Evolutionary conservation across 73 alveolate species (phyloP).

Genomic region (Paraurostyla sp.): DNA sequence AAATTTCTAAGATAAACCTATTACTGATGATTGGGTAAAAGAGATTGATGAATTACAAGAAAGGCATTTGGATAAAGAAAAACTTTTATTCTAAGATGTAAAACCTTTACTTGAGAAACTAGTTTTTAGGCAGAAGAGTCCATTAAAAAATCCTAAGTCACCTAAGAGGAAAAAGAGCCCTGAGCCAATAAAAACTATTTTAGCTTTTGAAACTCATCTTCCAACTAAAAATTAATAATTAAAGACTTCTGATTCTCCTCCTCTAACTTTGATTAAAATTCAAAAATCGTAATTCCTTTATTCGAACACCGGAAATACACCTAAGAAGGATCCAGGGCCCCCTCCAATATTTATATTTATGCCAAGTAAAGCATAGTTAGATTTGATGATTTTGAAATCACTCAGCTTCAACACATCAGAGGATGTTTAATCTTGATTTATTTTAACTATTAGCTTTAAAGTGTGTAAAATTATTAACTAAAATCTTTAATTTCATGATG

Average conservation of each 20-base stretch:
- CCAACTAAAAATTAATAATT: background rate
- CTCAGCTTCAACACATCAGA: background rate
- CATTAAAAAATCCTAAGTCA: background rate
- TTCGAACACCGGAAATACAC: background rate
- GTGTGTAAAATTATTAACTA: too few relatives aligned
- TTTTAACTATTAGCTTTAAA: too few relatives aligned
- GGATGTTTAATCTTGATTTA: background rate
- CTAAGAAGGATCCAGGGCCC: constrained; percentile 31
- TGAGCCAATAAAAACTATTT: background rate
- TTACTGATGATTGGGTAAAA: background rate
- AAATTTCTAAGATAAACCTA: background rate
- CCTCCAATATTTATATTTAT: constrained; percentile 29
- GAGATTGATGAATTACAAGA: background rate
- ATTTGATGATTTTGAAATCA: constrained; percentile 1
- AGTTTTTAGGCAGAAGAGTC: background rate
- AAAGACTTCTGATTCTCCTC: background rate
- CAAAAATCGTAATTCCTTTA: too few relatives aligned
- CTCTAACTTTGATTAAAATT: background rate
- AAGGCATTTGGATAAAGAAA: background rate
- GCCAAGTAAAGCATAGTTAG: constrained; percentile 32
- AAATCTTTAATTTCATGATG: background rate
- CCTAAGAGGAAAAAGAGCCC: constrained; percentile 5
- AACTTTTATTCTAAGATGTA: background rate
- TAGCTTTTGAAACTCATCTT: background rate
- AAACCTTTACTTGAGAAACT: background rate